phyloP scores from a whole-genome alignment of 306 rosid genomes.

The Dalbergia oliveri region DNA sequence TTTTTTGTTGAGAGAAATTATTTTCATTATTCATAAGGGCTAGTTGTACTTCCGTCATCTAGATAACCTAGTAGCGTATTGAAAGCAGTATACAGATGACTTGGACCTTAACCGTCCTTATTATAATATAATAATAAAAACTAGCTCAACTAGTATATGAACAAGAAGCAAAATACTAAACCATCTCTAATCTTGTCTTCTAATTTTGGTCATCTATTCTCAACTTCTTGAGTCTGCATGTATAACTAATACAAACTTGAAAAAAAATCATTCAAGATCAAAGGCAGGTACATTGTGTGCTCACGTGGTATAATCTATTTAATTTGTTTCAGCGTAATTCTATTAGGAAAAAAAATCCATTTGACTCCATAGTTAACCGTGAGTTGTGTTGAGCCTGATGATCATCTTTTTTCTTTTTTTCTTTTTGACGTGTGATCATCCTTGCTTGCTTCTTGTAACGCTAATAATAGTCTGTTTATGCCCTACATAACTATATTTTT shows the following conservation, averaged over 20 bases:
- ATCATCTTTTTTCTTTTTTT: not conserved
- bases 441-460: not conserved
- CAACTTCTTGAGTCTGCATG: slow-evolving; percentile 40
- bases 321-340: not conserved
- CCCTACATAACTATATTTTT: not conserved
- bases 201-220: slow-evolving; percentile 36
- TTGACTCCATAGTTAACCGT: not conserved
- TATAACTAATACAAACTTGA: slow-evolving; percentile 32
- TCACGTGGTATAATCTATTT: slow-evolving; percentile 4
- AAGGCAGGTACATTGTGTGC: not conserved
- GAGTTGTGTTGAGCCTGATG: slow-evolving; percentile 1
- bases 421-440: not conserved
- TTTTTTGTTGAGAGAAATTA: slow-evolving; percentile 7
- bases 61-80: slow-evolving; percentile 43
- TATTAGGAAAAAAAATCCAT: not conserved
- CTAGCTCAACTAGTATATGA: not conserved
- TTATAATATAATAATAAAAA: slow-evolving; percentile 10
- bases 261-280: not conserved
- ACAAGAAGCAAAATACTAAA: slow-evolving; percentile 35
- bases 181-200: slow-evolving; percentile 27
- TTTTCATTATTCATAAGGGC: not conserved
- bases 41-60: slow-evolving; percentile 40
- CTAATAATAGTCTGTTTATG: not conserved
- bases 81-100: slow-evolving; percentile 42
- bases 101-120: slow-evolving; percentile 33